A percentile compares a stretch with the other conserved stretches of the same genome.
phyloP scores from a whole-genome alignment of 1,284 basidiomycete genomes.

The Ustilago curta region DNA sequence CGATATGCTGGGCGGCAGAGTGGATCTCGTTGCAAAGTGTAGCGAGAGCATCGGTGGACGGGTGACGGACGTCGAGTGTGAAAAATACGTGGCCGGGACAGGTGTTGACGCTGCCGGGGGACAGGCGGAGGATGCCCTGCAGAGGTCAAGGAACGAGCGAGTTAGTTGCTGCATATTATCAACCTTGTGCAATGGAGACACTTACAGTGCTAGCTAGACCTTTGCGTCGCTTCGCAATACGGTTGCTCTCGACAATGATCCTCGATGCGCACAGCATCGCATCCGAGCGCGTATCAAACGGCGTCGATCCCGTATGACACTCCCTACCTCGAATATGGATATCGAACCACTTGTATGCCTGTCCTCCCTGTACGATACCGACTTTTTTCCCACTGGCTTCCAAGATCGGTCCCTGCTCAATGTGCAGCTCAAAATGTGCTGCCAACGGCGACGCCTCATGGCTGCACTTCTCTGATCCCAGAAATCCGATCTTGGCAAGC shows the following conservation, averaged over 20 bases:
- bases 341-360: conserved; percentile 51
- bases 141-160: background rate
- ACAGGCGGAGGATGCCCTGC: conserved; percentile 41
- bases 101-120: conserved; percentile 46
- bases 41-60: conserved; percentile 25
- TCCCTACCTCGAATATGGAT: conserved; percentile 37
- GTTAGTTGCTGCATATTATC: background rate
- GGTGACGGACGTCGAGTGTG: conserved; percentile 42
- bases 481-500: conserved; percentile 38
- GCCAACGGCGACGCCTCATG: conserved; percentile 40
- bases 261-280: conserved; percentile 45
- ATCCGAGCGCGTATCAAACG: conserved; percentile 42
- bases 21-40: conserved; percentile 33
- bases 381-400: conserved; percentile 42
- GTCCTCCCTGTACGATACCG: conserved; percentile 37
- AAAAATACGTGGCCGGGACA: conserved; percentile 45
- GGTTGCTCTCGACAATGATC: conserved; percentile 43
- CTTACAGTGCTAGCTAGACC: conserved; percentile 41
- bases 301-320: conserved; percentile 47
- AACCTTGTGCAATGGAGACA: background rate
- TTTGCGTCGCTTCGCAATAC: conserved; percentile 39
- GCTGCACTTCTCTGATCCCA: conserved; percentile 31
- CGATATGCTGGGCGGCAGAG: conserved; percentile 21
- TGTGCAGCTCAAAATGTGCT: conserved; percentile 50
- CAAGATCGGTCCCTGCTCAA: conserved; percentile 49